Conservation (phyloP, 2,329 filamentous ascomycete genomes). For the Aspergillus sp. region DNA sequence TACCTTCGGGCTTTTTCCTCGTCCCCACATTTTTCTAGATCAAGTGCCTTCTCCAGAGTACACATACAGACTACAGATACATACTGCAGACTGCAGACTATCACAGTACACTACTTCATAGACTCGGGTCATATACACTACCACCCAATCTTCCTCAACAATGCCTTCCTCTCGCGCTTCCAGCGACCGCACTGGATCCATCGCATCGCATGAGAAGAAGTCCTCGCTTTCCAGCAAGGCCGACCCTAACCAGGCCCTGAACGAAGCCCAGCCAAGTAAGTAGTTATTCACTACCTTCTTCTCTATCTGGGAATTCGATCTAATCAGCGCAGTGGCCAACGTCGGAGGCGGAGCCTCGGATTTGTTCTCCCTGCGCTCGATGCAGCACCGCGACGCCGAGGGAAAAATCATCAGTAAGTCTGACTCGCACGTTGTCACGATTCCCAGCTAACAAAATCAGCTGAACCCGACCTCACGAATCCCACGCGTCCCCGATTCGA, state of each 20-base stretch:
- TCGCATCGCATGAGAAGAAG: slow-evolving; percentile 20
- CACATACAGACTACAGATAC: too few relatives aligned
- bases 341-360: slow-evolving; percentile 11
- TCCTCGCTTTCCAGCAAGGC: slow-evolving; percentile 68
- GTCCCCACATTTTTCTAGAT: not conserved
- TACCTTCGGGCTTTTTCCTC: not conserved
- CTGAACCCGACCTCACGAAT: slow-evolving; percentile 85
- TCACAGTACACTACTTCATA: too few relatives aligned
- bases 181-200: slow-evolving; percentile 24
- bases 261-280: slow-evolving; percentile 80
- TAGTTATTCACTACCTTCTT: slow-evolving; percentile 18
- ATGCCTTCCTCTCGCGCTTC: slow-evolving; percentile 23
- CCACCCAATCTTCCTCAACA: not conserved
- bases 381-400: slow-evolving; percentile 72
- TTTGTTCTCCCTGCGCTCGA: slow-evolving; percentile 64
- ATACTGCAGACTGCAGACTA: too few relatives aligned
- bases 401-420: slow-evolving; percentile 74
- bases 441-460: slow-evolving; percentile 47
- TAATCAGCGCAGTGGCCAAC: slow-evolving; percentile 22
- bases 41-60: too few relatives aligned
- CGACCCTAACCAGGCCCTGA: slow-evolving; percentile 80
- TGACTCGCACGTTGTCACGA: not conserved
- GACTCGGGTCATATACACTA: too few relatives aligned
- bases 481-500: slow-evolving; percentile 85
- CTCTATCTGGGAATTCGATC: not conserved